Conservation (phyloP, 768 basidiomycete genomes). For the Mycena albidolilacea region DNA sequence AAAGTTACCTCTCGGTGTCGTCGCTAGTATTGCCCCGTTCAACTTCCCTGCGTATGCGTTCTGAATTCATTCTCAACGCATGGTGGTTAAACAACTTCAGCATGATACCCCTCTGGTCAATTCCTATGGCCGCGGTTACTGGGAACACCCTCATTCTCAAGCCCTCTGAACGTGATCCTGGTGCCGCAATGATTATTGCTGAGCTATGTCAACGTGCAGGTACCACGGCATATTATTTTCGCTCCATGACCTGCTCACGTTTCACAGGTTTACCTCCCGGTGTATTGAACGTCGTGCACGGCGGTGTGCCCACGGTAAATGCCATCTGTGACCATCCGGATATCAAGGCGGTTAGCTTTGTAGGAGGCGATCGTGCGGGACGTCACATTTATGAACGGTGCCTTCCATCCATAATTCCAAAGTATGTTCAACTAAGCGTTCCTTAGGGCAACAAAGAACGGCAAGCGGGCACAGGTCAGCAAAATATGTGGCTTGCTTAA, state of each 20-base stretch:
- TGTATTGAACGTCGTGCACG: conserved; percentile 94
- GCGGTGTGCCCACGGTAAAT: conserved; percentile 91
- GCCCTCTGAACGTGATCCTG: conserved; percentile 96
- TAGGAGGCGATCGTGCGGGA: conserved; percentile 94
- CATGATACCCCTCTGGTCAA: conserved; percentile 98
- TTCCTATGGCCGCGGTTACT: conserved; percentile 89
- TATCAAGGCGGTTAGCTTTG: conserved; percentile 97
- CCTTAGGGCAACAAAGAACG: conserved; percentile 82
- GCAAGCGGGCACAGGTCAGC: conserved; percentile 88
- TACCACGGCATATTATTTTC: conserved; percentile 40
- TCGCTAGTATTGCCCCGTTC: conserved; percentile 89
- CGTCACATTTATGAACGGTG: conserved; percentile 92
- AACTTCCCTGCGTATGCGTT: conserved; percentile 86
- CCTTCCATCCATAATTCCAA: conserved; percentile 41
- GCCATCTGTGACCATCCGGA: conserved; percentile 92
- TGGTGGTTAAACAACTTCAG: conserved; percentile 51
- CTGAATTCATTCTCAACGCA: conserved; percentile 2
- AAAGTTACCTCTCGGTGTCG: conserved; percentile 89
- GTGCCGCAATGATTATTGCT: conserved; percentile 97
- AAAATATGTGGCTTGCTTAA: neutral
- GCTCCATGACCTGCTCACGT: neutral
- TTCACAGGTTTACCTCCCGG: conserved; percentile 79
- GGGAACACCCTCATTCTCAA: conserved; percentile 97
- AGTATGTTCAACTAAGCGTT: conserved; percentile 8
- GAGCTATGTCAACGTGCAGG: conserved; percentile 93